phyloP scores from a whole-genome alignment of 2,329 filamentous ascomycete species.

The Claviceps cyperi region DNA sequence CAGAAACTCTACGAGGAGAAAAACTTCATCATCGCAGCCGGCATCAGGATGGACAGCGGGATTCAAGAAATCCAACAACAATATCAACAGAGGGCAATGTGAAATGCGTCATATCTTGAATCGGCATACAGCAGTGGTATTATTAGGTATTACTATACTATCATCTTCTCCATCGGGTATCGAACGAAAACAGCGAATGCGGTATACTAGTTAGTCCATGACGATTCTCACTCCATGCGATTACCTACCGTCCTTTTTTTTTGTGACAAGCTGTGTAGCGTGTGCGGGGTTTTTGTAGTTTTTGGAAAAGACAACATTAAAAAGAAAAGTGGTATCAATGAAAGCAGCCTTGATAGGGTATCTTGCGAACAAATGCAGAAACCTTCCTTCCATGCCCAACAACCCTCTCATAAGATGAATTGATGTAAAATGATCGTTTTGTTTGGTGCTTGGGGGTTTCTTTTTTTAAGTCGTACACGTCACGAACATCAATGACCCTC shows the following conservation, averaged over 20 bases:
- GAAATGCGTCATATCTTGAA: neutral
- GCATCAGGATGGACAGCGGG: no score
- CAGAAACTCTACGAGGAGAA: no score
- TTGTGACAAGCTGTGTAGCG: neutral
- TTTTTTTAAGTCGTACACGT: conserved; percentile 13
- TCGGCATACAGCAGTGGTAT: conserved; percentile 25
- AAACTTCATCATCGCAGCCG: no score
- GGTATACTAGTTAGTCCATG: conserved; percentile 11
- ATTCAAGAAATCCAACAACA: no score
- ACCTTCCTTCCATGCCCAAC: conserved; percentile 33
- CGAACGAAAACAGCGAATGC: conserved; percentile 22
- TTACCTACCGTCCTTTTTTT: conserved; percentile 10
- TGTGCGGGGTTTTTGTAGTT: conserved; percentile 10
- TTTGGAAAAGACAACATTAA: conserved; percentile 11
- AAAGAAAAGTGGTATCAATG: conserved; percentile 26
- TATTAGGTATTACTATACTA: conserved; percentile 33
- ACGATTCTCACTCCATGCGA: neutral
- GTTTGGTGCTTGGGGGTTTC: conserved; percentile 8
- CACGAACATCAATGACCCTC: conserved; percentile 15
- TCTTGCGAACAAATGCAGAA: conserved; percentile 38
- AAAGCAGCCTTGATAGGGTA: conserved; percentile 40
- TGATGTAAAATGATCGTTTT: conserved; percentile 12
- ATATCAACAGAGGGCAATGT: no score
- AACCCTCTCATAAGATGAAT: conserved; percentile 20
- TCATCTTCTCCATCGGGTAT: conserved; percentile 24